Evolutionary conservation across 345 rosid species (phyloP).

Genomic region (Populus euphratica): DNA sequence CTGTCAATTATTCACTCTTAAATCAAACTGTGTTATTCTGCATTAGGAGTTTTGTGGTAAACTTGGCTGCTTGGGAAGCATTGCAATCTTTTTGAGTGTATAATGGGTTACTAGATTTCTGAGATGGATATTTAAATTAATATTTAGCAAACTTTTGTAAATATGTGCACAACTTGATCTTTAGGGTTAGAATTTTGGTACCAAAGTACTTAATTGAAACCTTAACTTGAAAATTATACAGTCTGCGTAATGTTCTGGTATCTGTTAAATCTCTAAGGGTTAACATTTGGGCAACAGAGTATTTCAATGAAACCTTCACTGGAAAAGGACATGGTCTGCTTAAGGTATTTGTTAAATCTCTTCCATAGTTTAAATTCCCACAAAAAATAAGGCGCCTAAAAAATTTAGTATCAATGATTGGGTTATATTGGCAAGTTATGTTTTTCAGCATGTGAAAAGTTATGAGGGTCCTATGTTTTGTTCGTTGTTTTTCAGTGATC

Average conservation of each 20-base stretch:
- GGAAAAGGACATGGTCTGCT: not conserved
- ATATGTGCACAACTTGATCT: not conserved
- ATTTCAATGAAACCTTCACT: not conserved
- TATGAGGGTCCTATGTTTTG: not conserved
- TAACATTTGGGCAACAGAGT: not conserved
- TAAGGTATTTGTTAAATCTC: not conserved
- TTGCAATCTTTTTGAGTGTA: not conserved
- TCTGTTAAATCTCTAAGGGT: not conserved
- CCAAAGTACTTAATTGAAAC: not conserved
- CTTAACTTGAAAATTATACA: not conserved
- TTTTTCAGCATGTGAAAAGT: not conserved
- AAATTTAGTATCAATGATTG: not conserved
- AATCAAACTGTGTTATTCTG: not conserved
- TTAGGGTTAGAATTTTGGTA: not conserved
- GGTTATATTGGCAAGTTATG: not conserved
- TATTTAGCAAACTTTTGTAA: not conserved
- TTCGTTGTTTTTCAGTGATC: constrained; percentile 4
- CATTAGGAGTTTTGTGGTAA: not conserved
- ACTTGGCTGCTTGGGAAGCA: not conserved
- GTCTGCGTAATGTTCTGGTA: not conserved
- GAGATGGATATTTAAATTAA: not conserved
- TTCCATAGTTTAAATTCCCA: not conserved
- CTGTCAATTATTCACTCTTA: not conserved
- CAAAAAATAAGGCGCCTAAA: not conserved
- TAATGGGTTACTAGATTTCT: not conserved